Evolutionary conservation across 164 flowering plant species (phyloP), one percentile per base, ranked within the genome.

Genomic region (Aristolochia californica): DNA sequence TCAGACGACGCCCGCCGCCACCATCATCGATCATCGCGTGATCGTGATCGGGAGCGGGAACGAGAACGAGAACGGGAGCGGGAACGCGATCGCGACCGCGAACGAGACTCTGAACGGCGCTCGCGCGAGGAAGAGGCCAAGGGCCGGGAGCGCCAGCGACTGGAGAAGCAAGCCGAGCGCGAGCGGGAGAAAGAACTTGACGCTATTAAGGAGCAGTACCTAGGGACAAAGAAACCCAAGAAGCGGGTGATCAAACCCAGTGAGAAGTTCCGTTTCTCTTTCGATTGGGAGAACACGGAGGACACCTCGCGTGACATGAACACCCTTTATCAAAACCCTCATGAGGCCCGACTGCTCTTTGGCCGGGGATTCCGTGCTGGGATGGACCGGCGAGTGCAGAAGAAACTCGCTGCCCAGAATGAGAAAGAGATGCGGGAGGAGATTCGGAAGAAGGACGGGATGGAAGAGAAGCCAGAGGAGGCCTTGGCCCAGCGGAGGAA

Each of bases 281-380:
- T 89, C 65, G 95, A 89, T 65, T 89, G 97, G 97, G 97, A 89
- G 74, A 89, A 89, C 74, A 83, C 93, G 0, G 97, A 89, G 58
- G 97, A 89, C 60, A 89, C 97, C 10, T 87, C 93, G 0, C 75
- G 89, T 2, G 97, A 89, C 55, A 87, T 87, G 95, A 89, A 89
- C 51, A 24, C 45, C 5, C 71, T 90, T 15, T 90, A 90, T 62
- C 97, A 90, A 59, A 85, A 87, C 74, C 97, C 97, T 64, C 96
- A 87, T 66, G 95, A 90, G 76, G 97, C 97, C 11, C 85, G 80
- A 65, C 75, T 87, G 17, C 68, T 90, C 62, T 90, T 90, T 16
- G 97, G 97, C 0, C 70, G 97, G 34, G 97, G 97, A 25, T 82
- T 90, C 64, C 80, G 97, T 0, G 97, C 95, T 3, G 97, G 97